Conservation (phyloP, 345 rosid genomes). For the Salix exigua region DNA sequence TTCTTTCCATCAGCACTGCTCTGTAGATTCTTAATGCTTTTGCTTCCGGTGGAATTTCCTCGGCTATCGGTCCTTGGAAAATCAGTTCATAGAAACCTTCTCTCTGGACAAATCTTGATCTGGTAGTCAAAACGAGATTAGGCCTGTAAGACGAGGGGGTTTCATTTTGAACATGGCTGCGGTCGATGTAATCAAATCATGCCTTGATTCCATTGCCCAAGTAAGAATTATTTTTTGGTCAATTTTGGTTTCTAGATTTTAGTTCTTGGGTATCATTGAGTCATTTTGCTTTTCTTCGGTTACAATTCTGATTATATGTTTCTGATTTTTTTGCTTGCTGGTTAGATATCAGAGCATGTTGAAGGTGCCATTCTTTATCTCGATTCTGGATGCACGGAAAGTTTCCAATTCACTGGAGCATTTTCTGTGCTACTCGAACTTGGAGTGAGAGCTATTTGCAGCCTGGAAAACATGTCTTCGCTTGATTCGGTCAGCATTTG, state of each 20-base stretch:
- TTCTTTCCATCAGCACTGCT: no score
- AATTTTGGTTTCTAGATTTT: neutral
- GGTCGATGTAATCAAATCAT: conserved; percentile 66
- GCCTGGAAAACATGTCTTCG: conserved; percentile 75
- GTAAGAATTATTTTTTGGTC: conserved; percentile 32
- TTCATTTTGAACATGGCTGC: conserved; percentile 41
- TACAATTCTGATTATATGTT: neutral
- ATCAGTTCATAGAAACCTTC: no score
- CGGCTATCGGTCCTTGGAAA: no score
- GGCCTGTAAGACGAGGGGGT: neutral
- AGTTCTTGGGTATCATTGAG: neutral
- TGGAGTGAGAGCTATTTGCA: conserved; percentile 72
- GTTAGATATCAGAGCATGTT: conserved; percentile 66
- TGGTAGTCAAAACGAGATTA: neutral
- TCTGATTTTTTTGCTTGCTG: neutral
- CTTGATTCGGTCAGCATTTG: conserved; percentile 61
- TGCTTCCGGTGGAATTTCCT: no score
- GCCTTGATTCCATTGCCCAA: conserved; percentile 71
- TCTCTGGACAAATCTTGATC: neutral
- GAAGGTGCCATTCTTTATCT: conserved; percentile 65
- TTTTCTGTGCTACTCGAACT: conserved; percentile 66
- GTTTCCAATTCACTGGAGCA: conserved; percentile 84
- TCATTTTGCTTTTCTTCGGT: neutral
- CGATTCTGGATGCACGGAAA: conserved; percentile 93
- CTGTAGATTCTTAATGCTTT: no score